phyloP scores from a whole-genome alignment of 768 basidiomycete genomes.

The Podaxis rugospora region DNA sequence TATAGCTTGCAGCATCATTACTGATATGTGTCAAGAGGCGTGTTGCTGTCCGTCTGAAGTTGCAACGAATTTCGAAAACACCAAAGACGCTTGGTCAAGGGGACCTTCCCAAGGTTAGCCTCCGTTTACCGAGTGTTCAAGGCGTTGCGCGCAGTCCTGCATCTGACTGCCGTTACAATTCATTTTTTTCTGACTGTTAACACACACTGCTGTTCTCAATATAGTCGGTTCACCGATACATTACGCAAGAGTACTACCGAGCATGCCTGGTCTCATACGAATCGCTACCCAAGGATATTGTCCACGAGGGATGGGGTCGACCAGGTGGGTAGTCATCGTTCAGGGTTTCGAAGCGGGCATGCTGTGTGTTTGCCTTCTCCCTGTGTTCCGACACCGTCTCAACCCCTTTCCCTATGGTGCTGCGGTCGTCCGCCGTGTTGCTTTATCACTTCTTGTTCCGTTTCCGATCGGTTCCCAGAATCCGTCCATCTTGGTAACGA shows the following conservation, averaged over 20 bases:
- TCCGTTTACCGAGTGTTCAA: neutral
- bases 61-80: slow-evolving; percentile 65
- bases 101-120: slow-evolving; percentile 58
- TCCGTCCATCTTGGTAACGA: neutral
- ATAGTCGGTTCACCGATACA: slow-evolving; percentile 62
- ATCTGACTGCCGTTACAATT: neutral
- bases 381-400: neutral
- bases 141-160: neutral
- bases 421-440: neutral
- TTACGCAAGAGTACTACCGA: slow-evolving; percentile 74
- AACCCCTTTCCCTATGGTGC: neutral
- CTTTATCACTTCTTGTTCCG: neutral
- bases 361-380: neutral
- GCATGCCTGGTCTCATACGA: slow-evolving; percentile 68
- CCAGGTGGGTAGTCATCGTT: slow-evolving; percentile 42
- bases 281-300: slow-evolving; percentile 60
- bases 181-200: neutral
- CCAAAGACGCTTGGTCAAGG: slow-evolving; percentile 45
- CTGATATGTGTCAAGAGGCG: slow-evolving; percentile 65
- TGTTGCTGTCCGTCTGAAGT: slow-evolving; percentile 56
- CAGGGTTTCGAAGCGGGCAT: neutral
- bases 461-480: neutral
- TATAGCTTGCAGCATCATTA: slow-evolving; percentile 53
- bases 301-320: slow-evolving; percentile 73
- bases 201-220: neutral